phyloP scores from a whole-genome alignment of 106 monocot species.

The Cymbidium sinense region DNA sequence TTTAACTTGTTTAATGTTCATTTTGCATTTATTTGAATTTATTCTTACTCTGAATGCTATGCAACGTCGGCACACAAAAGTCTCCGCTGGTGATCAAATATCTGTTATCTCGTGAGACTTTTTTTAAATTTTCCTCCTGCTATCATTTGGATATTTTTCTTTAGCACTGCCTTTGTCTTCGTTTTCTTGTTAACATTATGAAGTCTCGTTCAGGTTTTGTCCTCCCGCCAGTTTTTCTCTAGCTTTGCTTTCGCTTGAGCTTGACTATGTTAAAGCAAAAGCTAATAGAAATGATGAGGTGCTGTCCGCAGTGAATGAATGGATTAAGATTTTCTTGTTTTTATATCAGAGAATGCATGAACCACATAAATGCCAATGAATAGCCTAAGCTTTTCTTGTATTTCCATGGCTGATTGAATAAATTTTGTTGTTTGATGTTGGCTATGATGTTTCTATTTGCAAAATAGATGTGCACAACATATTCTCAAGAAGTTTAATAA shows the following conservation, averaged over 20 bases:
- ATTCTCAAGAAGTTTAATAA: conserved; percentile 57
- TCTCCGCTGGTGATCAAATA: conserved; percentile 64
- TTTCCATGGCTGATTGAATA: neutral
- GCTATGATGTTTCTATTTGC: conserved; percentile 5
- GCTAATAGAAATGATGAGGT: conserved; percentile 69
- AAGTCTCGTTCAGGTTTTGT: conserved; percentile 31
- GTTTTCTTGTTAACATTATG: conserved; percentile 3
- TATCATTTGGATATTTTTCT: neutral
- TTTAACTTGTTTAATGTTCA: neutral
- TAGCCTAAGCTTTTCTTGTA: neutral
- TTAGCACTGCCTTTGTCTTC: neutral
- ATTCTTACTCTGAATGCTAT: conserved; percentile 93
- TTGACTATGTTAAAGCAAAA: conserved; percentile 76
- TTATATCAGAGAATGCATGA: neutral
- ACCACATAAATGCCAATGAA: neutral
- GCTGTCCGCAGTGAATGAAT: conserved; percentile 64
- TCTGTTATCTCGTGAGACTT: conserved; percentile 55
- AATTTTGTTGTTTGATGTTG: neutral
- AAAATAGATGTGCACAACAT: conserved; percentile 96
- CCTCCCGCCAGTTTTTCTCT: conserved; percentile 65
- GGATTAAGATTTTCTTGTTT: too few species aligned
- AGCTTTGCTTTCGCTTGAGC: conserved; percentile 73
- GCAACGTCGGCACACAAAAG: conserved; percentile 66
- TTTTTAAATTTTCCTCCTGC: neutral
- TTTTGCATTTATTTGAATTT: neutral